Percentiles rank a stretch among this genome's conserved stretches.
phyloP scores from a whole-genome alignment of 2,329 filamentous ascomycete species.

The Cytospora leucostoma region DNA sequence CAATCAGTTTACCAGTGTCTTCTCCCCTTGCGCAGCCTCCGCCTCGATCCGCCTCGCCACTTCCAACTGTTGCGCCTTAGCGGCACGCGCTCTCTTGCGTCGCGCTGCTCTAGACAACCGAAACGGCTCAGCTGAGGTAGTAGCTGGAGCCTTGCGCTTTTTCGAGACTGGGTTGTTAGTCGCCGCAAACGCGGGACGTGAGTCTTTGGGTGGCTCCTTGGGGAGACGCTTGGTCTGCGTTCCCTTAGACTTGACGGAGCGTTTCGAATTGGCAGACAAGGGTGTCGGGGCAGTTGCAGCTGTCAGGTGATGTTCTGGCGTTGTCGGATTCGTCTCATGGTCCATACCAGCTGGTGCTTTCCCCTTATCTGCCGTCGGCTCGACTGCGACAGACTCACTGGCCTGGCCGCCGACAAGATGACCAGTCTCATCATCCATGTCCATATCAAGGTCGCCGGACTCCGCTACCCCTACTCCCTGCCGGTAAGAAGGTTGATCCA shows the following conservation, averaged over 20 bases:
- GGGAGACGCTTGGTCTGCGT: background rate
- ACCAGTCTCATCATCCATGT: no score
- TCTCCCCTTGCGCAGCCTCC: background rate
- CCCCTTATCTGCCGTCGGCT: background rate
- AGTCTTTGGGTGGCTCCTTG: background rate
- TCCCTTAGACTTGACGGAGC: background rate
- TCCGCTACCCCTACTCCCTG: background rate
- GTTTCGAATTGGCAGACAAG: background rate
- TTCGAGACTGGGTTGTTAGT: background rate
- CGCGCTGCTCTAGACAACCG: background rate
- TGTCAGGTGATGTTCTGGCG: background rate
- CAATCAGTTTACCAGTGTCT: background rate
- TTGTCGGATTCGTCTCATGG: background rate
- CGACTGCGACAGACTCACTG: no score
- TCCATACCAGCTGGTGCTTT: background rate
- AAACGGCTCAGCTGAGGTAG: background rate
- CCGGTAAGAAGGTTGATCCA: background rate
- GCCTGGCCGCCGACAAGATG: background rate
- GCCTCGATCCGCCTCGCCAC: background rate
- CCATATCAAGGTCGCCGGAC: background rate
- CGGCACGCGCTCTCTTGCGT: background rate
- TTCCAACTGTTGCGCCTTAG: background rate
- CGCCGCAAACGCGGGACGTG: background rate
- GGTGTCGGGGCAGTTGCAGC: background rate
- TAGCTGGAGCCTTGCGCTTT: background rate